Conservation (phyloP, 139 green algal genomes). For the Chlorella sp. region DNA sequence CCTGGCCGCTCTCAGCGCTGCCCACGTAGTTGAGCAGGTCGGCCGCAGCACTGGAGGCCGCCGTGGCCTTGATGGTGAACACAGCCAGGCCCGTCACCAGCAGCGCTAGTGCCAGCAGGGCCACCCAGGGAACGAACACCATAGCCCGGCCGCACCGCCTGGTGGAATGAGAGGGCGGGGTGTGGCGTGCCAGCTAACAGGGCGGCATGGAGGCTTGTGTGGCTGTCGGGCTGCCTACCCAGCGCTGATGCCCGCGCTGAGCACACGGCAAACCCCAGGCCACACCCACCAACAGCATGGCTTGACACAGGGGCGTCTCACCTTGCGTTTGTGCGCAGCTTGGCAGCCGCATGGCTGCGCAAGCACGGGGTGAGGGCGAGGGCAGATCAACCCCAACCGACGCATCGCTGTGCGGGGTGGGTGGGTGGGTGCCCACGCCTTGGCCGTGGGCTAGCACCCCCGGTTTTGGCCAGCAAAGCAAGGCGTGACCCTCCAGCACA, state of each 20-base stretch:
- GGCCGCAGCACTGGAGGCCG: background rate
- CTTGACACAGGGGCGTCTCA: no score
- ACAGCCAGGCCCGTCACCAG: slow-evolving; percentile 32
- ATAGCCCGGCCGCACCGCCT: slow-evolving; percentile 17
- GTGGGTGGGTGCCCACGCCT: no score
- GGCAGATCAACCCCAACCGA: no score
- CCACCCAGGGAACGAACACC: slow-evolving; percentile 37
- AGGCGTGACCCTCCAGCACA: no score
- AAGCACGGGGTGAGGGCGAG: no score
- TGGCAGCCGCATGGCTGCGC: background rate
- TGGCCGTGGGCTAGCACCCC: no score
- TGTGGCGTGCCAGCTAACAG: background rate
- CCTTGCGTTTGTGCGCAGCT: background rate
- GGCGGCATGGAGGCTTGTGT: no score
- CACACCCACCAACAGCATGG: background rate
- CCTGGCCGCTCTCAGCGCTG: background rate
- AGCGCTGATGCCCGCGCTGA: no score
- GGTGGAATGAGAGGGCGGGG: background rate
- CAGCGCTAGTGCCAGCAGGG: slow-evolving; percentile 32
- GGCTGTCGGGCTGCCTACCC: no score
- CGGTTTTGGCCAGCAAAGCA: no score
- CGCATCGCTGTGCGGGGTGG: no score
- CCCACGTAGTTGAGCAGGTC: slow-evolving; percentile 8
- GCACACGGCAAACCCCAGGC: no score
- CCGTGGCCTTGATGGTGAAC: slow-evolving; percentile 23